Base-by-base conservation (phyloP, 441 rosid genomes). In the Eruca vesicaria region DNA sequence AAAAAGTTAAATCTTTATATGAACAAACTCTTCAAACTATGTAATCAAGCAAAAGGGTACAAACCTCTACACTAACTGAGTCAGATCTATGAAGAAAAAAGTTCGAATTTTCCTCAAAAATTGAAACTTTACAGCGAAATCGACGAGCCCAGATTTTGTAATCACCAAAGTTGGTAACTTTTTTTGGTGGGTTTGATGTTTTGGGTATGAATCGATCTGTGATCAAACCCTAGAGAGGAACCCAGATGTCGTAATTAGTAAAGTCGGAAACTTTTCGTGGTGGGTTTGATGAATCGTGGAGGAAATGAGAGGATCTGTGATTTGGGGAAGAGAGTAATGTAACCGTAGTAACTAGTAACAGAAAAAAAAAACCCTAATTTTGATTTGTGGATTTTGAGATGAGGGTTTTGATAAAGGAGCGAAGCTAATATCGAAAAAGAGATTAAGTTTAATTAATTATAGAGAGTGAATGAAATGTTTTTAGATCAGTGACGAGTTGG, bases 351-450 rank as follows among this genome's bases (percentile, higher is more conserved):
- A 69, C 71, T 1, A 23, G 67, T 55, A 63, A 68, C 65, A 36
- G 50, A 21, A 43, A n/a, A 41, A 14, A 41, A 38, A 38, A 38
- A 4, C 15, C 29, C 48, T 41, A 41, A 14, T 41, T 41, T 48
- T 15, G 1, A 62, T 38, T 2, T 41, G 60, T 21, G 35, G 56
- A 64, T 14, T 65, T 57, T 2, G 55, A 11, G 73, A 68, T 14
- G 29, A 69, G 76, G 76, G 66, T 71, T 77, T 77, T 65, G 75
- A 63, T 58, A 68, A 76, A 67, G 63, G 63, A 59, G 48, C 23
- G n/a, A n/a, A n/a, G n/a, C n/a, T n/a, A n/a, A n/a, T n/a, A n/a
- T n/a, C n/a, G n/a, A n/a, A n/a, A n/a, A n/a, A n/a, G n/a, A n/a
- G n/a, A n/a, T n/a, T n/a, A n/a, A n/a, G n/a, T n/a, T n/a, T n/a